Conservation (phyloP, 2,329 filamentous ascomycete species). For the Talaromyces rugulosus region DNA sequence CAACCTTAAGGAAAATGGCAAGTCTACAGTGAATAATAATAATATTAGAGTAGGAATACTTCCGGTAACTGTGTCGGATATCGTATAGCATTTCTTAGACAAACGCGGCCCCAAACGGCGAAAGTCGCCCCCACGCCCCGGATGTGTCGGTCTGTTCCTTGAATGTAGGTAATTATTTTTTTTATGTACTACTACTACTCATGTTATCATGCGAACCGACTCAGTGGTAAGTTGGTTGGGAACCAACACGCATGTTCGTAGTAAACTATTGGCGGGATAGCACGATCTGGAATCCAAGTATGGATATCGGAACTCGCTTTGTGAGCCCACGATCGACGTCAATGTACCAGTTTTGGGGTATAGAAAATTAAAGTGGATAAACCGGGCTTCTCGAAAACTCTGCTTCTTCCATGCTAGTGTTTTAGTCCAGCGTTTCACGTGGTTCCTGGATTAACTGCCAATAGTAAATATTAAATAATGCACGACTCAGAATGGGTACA, state of each 20-base stretch:
- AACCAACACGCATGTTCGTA: too few species aligned
- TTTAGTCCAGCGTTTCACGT: neutral
- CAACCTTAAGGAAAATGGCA: too few species aligned
- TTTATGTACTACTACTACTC: neutral
- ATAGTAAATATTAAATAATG: too few species aligned
- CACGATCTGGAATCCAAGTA: neutral
- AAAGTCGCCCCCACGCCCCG: neutral
- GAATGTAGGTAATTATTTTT: neutral
- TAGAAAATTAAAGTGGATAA: neutral
- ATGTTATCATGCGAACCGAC: neutral
- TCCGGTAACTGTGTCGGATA: too few species aligned
- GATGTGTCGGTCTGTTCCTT: neutral
- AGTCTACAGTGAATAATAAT: too few species aligned
- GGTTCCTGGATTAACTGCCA: neutral
- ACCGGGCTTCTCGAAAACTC: neutral
- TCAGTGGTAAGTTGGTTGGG: neutral
- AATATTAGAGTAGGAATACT: too few species aligned
- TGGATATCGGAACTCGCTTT: neutral
- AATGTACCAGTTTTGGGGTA: neutral
- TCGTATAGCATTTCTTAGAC: too few species aligned
- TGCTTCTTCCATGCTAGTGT: neutral
- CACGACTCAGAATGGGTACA: neutral
- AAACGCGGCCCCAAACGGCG: neutral
- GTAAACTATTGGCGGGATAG: neutral
- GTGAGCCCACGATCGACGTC: too few species aligned